phyloP scores from a whole-genome alignment of 371 early-diverging fungal species.

The Mortierella sp. region DNA sequence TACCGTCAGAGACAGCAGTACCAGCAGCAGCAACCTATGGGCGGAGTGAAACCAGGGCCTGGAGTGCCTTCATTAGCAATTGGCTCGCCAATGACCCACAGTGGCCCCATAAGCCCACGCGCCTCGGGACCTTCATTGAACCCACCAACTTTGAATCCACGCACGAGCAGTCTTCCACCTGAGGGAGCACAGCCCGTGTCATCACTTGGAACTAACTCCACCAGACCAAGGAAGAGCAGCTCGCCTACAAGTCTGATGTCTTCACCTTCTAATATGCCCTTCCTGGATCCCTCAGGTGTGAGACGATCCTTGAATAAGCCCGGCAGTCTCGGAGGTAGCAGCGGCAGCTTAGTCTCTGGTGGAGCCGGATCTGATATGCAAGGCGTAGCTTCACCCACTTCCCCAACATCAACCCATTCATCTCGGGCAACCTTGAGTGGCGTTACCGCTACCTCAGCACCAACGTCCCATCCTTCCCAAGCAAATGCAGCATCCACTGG shows the following conservation, averaged over 20 bases:
- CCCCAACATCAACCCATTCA: constrained; percentile 13
- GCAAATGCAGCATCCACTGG: constrained; percentile 14
- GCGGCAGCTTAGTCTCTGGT: background rate
- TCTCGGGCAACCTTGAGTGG: constrained; percentile 5
- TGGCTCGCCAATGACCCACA: background rate
- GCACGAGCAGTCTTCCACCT: constrained; percentile 20
- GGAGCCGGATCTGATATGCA: constrained; percentile 14
- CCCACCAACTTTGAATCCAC: background rate
- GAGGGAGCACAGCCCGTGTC: constrained; percentile 8
- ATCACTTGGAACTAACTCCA: constrained; percentile 22
- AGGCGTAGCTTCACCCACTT: constrained; percentile 11
- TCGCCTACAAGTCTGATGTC: constrained; percentile 54
- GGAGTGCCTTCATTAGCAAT: background rate
- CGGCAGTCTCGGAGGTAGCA: background rate
- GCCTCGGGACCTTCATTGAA: constrained; percentile 4
- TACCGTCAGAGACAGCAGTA: constrained; percentile 32
- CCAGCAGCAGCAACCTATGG: constrained; percentile 11
- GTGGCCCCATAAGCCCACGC: constrained; percentile 10
- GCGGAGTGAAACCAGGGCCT: constrained; percentile 2
- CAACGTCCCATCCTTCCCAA: constrained; percentile 11
- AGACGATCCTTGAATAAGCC: constrained; percentile 20
- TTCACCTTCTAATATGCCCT: constrained; percentile 52
- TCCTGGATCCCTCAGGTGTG: constrained; percentile 30
- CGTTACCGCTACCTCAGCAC: constrained; percentile 3
- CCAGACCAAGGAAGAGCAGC: constrained; percentile 51